phyloP scores from a whole-genome alignment of 176 grass and related monocot genomes.

The Ensete glaucum region DNA sequence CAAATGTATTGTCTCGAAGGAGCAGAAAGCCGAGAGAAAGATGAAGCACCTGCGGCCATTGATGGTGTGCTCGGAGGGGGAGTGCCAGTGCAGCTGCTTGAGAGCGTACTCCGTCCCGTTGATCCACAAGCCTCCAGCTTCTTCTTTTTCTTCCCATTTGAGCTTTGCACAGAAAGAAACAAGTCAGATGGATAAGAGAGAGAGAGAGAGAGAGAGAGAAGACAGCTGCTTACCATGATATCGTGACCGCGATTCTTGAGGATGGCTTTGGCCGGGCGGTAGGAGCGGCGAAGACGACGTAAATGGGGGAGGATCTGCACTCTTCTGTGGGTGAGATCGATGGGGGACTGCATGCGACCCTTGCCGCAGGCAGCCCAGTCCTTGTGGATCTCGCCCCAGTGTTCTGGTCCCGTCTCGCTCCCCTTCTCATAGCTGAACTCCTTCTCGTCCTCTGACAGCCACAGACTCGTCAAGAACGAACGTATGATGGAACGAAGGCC shows the following conservation, averaged over 20 bases:
- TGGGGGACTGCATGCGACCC: constrained; percentile 62
- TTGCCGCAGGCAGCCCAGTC: constrained; percentile 47
- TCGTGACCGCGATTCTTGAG: constrained; percentile 67
- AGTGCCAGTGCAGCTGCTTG: constrained; percentile 64
- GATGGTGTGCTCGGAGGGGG: constrained; percentile 64
- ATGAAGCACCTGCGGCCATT: constrained; percentile 29
- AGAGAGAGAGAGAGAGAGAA: background rate
- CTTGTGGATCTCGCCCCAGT: constrained; percentile 46
- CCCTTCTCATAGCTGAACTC: constrained; percentile 48
- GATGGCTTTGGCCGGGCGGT: constrained; percentile 30
- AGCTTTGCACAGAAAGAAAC: constrained; percentile 23
- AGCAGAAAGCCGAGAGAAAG: background rate
- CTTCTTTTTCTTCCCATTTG: constrained; percentile 26
- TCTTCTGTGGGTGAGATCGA: constrained; percentile 36
- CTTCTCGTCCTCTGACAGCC: constrained; percentile 29
- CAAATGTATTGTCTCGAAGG: no score
- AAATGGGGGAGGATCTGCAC: constrained; percentile 24
- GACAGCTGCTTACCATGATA: constrained; percentile 38
- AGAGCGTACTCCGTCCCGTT: constrained; percentile 43
- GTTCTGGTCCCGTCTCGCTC: constrained; percentile 34
- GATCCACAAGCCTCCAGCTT: constrained; percentile 50
- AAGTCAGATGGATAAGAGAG: background rate
- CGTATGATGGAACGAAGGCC: no score
- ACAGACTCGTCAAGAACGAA: background rate
- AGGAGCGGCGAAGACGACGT: constrained; percentile 39